Evolutionary conservation across 1,284 basidiomycete genomes (phyloP).

Genomic region (Heterobasidion parviporum): DNA sequence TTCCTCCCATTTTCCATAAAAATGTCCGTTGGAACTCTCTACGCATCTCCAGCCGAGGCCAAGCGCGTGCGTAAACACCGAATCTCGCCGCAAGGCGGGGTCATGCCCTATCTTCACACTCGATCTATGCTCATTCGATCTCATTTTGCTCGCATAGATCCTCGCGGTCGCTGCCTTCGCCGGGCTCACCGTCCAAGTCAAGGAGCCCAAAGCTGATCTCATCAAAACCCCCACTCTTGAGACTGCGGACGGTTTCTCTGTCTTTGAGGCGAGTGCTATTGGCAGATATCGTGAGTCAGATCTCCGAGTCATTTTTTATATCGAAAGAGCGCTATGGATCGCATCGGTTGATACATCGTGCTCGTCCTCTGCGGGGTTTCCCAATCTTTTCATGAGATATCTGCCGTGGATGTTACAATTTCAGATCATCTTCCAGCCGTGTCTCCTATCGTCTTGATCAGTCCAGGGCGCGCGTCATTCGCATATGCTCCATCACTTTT

Average conservation of each 20-base stretch:
- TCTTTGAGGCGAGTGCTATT: constrained; percentile 79
- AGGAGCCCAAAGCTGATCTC: constrained; percentile 50
- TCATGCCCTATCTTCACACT: neutral
- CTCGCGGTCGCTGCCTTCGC: constrained; percentile 65
- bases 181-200: constrained; percentile 59
- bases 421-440: too few relatives aligned
- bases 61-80: constrained; percentile 11
- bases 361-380: too few relatives aligned
- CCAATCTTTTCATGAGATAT: too few relatives aligned
- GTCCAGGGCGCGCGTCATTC: too few relatives aligned
- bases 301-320: constrained; percentile 22
- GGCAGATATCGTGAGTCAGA: constrained; percentile 86
- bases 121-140: neutral
- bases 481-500: too few relatives aligned
- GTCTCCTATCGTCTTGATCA: too few relatives aligned
- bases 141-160: constrained; percentile 39
- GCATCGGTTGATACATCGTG: neutral
- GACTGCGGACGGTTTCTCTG: constrained; percentile 67
- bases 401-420: too few relatives aligned
- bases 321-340: neutral
- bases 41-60: constrained; percentile 6
- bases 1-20: neutral
- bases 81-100: too few relatives aligned
- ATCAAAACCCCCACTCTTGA: constrained; percentile 84
- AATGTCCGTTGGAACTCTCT: constrained; percentile 10